Evolutionary conservation across 169 alveolate species (phyloP).

Genomic region (Plasmodium adleri): DNA sequence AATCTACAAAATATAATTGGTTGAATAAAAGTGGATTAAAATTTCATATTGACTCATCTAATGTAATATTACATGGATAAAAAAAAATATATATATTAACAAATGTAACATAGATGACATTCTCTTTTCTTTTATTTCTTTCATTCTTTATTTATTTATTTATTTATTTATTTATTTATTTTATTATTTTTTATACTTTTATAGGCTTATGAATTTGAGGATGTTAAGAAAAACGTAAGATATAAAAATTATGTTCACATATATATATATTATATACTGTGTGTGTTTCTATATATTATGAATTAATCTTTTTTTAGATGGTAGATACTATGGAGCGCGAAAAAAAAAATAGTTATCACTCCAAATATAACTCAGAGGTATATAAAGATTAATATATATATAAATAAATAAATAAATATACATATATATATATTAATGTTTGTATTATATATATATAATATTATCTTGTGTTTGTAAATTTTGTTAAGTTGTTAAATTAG

Average conservation of each 20-base stretch:
- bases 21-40: constrained; percentile 43
- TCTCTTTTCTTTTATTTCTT: too few species aligned
- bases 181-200: constrained; percentile 1
- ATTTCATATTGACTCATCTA: constrained; percentile 43
- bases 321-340: constrained; percentile 45
- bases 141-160: too few species aligned
- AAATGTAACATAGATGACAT: too few species aligned
- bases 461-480: too few species aligned
- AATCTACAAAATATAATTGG: constrained; percentile 39
- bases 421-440: neutral
- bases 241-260: neutral
- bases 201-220: constrained; percentile 70
- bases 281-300: neutral
- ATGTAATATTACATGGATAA: constrained; percentile 11
- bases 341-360: constrained; percentile 33
- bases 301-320: constrained; percentile 3
- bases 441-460: too few species aligned
- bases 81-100: too few species aligned
- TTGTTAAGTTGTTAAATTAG: too few species aligned
- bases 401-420: neutral
- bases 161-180: too few species aligned
- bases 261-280: neutral
- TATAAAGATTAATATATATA: neutral
- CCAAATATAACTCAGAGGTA: constrained; percentile 38
- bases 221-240: constrained; percentile 47